Evolutionary conservation across 768 basidiomycete genomes (phyloP).

Genomic region (Amanita pallidorosea): DNA sequence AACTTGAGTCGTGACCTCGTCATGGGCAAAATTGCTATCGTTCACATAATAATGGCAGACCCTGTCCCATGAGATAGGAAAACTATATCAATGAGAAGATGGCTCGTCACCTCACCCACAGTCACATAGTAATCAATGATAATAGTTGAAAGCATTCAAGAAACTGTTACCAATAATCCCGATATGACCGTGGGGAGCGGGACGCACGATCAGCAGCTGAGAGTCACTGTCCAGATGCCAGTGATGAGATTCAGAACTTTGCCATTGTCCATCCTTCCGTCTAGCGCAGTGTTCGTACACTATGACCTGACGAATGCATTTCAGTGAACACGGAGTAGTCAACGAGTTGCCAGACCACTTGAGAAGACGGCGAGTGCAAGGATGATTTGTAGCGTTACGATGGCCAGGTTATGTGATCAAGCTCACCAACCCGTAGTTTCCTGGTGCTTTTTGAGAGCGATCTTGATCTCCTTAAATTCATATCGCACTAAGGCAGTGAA

Average conservation of each 20-base stretch:
- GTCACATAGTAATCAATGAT: no score
- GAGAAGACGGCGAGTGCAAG: slow-evolving; percentile 50
- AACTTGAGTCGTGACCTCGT: no score
- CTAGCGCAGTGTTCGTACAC: slow-evolving; percentile 17
- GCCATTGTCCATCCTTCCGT: slow-evolving; percentile 21
- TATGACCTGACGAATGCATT: slow-evolving; percentile 27
- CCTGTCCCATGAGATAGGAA: no score
- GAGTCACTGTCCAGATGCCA: slow-evolving; percentile 23
- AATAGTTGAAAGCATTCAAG: slow-evolving; percentile 43
- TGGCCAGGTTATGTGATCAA: slow-evolving; percentile 43
- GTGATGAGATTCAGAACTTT: slow-evolving; percentile 42
- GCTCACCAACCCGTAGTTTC: slow-evolving; percentile 34
- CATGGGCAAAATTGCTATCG: no score
- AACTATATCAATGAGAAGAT: no score
- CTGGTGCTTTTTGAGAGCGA: slow-evolving; percentile 35
- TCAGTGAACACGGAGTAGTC: background rate
- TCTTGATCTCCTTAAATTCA: slow-evolving; percentile 57
- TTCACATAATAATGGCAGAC: no score
- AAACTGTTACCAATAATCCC: slow-evolving; percentile 28
- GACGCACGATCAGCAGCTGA: slow-evolving; percentile 28
- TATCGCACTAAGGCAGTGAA: slow-evolving; percentile 27
- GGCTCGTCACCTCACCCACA: no score
- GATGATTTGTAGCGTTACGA: slow-evolving; percentile 22
- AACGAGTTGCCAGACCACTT: slow-evolving; percentile 26
- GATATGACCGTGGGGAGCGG: background rate